These are phyloP conservation scores for Vitis cinerea DNA, from an alignment of 164 flowering plant genomes.

Conservation along the genomic window DNA sequence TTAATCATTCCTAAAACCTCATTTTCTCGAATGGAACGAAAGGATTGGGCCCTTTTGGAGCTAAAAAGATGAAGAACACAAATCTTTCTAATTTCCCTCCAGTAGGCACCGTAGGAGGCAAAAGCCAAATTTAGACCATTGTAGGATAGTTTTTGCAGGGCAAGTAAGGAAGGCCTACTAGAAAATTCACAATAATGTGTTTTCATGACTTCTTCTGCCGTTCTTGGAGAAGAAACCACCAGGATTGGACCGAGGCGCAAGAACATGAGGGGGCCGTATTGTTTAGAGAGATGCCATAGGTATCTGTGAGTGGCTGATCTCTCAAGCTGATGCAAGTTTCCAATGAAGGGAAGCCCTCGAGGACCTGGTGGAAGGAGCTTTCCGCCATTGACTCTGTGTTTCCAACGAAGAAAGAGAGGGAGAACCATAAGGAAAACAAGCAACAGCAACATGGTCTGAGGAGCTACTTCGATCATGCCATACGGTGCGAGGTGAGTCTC, in stretches of 20 bases:
- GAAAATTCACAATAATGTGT: slow-evolving; percentile 14
- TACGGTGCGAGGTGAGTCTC: too few species aligned
- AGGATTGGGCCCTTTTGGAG: slow-evolving; percentile 19
- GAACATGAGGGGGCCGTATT: slow-evolving; percentile 19
- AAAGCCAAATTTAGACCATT: background rate
- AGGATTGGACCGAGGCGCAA: slow-evolving; percentile 23
- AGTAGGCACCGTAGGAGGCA: background rate
- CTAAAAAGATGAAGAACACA: slow-evolving; percentile 14
- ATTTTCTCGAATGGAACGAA: slow-evolving; percentile 8
- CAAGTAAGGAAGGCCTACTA: slow-evolving; percentile 7
- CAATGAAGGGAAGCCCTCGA: slow-evolving; percentile 17
- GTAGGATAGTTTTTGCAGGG: slow-evolving; percentile 5
- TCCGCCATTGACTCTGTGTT: too few species aligned
- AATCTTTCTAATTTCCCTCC: slow-evolving; percentile 1
- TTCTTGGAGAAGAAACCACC: slow-evolving; percentile 19
- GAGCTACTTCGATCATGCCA: too few species aligned
- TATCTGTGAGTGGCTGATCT: background rate
- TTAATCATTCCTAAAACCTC: slow-evolving; percentile 15
- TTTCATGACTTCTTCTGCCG: slow-evolving; percentile 20
- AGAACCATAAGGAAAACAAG: too few species aligned
- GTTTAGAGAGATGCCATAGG: slow-evolving; percentile 10
- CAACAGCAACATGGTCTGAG: too few species aligned
- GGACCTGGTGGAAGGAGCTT: slow-evolving; percentile 9
- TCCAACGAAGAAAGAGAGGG: too few species aligned
- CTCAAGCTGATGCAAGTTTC: slow-evolving; percentile 22